These are phyloP conservation scores for Trichoderma pleuroti DNA, from an alignment of 2,329 filamentous ascomycete species.

Conservation along the genomic window DNA sequence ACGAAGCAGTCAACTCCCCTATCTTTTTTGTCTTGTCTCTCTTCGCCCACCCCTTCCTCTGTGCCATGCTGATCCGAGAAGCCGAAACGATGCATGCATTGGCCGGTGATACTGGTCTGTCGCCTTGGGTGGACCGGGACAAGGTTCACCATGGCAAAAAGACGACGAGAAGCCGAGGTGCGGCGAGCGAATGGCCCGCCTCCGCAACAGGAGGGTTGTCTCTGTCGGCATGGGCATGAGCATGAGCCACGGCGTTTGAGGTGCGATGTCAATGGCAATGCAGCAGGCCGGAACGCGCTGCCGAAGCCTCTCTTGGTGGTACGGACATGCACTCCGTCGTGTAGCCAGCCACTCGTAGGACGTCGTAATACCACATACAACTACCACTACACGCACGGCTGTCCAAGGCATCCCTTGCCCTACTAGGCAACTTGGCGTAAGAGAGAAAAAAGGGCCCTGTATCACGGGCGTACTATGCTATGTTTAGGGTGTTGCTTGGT, in stretches of 20 bases:
- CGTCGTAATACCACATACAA: neutral
- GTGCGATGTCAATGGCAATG: neutral
- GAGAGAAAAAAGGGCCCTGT: neutral
- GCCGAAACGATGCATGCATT: neutral
- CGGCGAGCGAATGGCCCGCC: neutral
- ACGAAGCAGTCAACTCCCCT: neutral
- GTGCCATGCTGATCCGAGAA: neutral
- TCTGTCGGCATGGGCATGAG: neutral
- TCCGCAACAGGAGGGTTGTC: neutral
- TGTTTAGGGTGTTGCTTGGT: neutral
- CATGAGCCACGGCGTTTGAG: neutral
- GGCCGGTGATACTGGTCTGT: neutral
- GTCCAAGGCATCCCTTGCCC: neutral
- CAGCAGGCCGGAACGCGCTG: slow-evolving; percentile 5
- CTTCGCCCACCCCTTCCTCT: neutral
- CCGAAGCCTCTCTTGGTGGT: neutral
- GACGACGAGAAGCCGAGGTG: neutral
- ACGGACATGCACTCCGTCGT: neutral
- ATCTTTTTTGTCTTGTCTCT: neutral
- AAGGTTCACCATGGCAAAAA: neutral
- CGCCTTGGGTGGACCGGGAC: neutral
- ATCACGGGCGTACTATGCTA: neutral
- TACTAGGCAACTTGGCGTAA: neutral
- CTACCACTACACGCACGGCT: neutral
- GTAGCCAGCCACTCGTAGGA: neutral